These are phyloP conservation scores for Exsudoporus frostii DNA, from an alignment of 768 basidiomycete species.

Conservation along the genomic window DNA sequence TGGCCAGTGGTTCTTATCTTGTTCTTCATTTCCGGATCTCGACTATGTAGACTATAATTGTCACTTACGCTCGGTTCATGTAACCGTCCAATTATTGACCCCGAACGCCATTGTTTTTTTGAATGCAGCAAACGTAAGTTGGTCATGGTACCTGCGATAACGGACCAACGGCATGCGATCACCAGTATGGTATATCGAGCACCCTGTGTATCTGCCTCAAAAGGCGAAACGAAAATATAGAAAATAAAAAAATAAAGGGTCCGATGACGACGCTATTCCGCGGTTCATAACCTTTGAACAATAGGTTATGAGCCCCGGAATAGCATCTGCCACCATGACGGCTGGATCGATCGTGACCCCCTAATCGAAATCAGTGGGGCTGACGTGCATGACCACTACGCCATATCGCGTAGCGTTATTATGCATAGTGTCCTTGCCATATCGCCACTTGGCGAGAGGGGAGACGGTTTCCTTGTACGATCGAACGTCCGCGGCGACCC, in stretches of 20 bases:
- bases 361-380: neutral
- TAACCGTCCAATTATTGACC: conserved; percentile 12
- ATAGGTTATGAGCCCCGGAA: conserved; percentile 29
- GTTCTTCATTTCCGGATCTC: conserved; percentile 22
- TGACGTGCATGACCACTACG: conserved; percentile 6
- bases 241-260: neutral
- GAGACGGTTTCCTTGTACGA: neutral
- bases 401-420: conserved; percentile 1
- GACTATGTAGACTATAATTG: conserved; percentile 6
- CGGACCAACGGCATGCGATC: neutral
- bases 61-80: conserved; percentile 9
- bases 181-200: neutral
- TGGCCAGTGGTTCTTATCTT: neutral
- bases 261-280: conserved; percentile 15
- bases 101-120: conserved; percentile 1
- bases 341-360: conserved; percentile 6
- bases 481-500: conserved; percentile 15
- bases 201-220: neutral
- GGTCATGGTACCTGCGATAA: conserved; percentile 1
- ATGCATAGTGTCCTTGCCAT: neutral
- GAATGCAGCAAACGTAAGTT: conserved; percentile 13
- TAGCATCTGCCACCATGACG: conserved; percentile 12
- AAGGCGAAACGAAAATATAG: neutral
- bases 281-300: conserved; percentile 7
- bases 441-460: neutral